Evolutionary conservation across 139 green algal genomes (phyloP), one percentile per base, ranked within the genome.

Genomic region (Chlamydomonas urium): DNA sequence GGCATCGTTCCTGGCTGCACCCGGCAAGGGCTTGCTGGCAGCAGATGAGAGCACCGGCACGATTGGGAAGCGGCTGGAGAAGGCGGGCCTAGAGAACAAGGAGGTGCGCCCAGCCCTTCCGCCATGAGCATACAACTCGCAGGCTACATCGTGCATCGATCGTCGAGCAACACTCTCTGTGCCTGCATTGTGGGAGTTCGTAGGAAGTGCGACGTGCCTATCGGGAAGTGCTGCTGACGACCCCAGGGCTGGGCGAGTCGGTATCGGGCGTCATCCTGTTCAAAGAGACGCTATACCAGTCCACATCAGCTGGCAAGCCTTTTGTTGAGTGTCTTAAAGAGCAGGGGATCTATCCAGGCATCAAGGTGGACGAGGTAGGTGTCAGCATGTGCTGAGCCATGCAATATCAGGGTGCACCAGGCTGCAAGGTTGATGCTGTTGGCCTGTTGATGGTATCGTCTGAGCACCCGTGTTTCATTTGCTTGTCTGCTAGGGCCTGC

Each of bases 231-330:
- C 89, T 89, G 50, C 90, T 92, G 70, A 89, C 84, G 0, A 45
- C 47, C 47, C 58, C 78, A n/a, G n/a, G n/a, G 47, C 38, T 95
- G 10, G 87, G 85, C 4, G 19, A 88, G 26, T 87, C 87, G 59
- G 84, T 93, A 28, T 84, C 72, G 33, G 92, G 91, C 26, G 89
- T 83, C 1, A 97, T 97, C 75, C 65, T 98, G 73, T 98, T 93
- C 85, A 90, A 97, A 77, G 95, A 99, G 78, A 94, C 94, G 8
- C 79, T 99, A 26, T 80, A 71, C 19, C 91, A 97, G 78, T 61
- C 29, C 3, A 75, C 76, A 6, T 34, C 70, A 4, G 82, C 87
- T 38, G 89, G 89, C 34, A 83, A 74, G 26, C 67, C 79, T 3
- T 96, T 97, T 76, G 83, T 92, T 21, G 73, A 94, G 0, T 85